Base-by-base conservation (phyloP, 2,329 filamentous ascomycete genomes). In the Anthostomella pinea region DNA sequence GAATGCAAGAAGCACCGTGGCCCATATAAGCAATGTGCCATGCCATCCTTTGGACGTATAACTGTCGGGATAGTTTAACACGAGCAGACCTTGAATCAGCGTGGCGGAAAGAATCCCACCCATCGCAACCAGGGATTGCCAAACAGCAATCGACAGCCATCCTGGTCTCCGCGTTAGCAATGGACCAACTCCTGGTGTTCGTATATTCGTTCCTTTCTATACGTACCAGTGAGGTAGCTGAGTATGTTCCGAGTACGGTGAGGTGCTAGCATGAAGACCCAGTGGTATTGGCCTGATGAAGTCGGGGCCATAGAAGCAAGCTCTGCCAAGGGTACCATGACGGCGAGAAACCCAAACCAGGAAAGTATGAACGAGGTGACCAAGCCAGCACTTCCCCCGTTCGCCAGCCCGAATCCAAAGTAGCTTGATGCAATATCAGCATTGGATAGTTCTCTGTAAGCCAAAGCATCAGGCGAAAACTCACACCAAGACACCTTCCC, bases 11-110 rank as follows among this genome's bases (percentile, higher is more conserved):
- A 59, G 37, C 2, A 66, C 54, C 30, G 67, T 60, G 3, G 63
- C 66, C 35, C 67, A 64, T 26, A 66, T 58, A 9, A 72, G 37
- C 5, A 72, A 51, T 4, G 65, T 67, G 8, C 58, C 39, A 47
- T 54, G 48, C 47, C 48, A 51, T 11, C 22, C 58, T 8, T 70
- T 64, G 28, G 42, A 32, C 36, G 73, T 73, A 2, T 15, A 30
- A 21, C 51, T 52, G 7, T 28, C 23, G 6, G 38, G 31, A 20
- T 49, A 35, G 21, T 34, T 39, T 25, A 53, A 27, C 5, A 46
- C 31, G 18, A 44, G 29, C 10, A 53, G 37, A 22, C 47, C 39
- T 24, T 52, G 51, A 17, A 53, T 49, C 14, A 51, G 41, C 3
- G 34, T 47, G 5, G 35, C 48, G 2, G 45, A 27, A 16, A 49